These are phyloP conservation scores for Bocquillonia castaneifolia DNA, from an alignment of 441 rosid genomes.

Conservation along the genomic window DNA sequence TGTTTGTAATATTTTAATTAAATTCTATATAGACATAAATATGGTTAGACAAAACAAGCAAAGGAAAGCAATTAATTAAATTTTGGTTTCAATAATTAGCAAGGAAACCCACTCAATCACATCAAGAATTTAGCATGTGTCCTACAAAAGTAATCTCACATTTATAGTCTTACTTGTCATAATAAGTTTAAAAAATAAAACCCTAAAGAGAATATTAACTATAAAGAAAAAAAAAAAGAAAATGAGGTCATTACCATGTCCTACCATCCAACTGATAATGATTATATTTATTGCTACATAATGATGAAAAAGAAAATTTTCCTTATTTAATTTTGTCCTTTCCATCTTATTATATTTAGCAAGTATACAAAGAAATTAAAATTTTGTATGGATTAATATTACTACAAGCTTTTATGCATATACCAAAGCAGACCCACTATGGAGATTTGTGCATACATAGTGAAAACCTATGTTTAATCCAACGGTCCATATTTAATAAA, in stretches of 20 bases:
- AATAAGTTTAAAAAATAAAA: background rate
- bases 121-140: background rate
- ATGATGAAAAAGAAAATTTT: background rate
- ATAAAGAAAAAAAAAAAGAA: background rate
- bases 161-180: background rate
- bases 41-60: too few relatives aligned
- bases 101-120: background rate
- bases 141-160: background rate
- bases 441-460: background rate
- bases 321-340: background rate
- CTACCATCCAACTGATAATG: conserved; percentile 2
- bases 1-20: background rate
- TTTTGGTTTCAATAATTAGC: background rate
- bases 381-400: background rate
- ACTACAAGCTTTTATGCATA: background rate
- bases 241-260: conserved; percentile 1
- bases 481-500: conserved; percentile 22
- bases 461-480: conserved; percentile 8
- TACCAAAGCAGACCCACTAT: conserved; percentile 9
- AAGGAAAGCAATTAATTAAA: background rate
- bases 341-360: background rate
- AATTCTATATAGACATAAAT: background rate
- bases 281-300: background rate
- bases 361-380: background rate
- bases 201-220: background rate